Percentiles rank a stretch among this genome's conserved stretches.
Conservation (phyloP, 257 asterid genomes). For the Handroanthus guayacan region DNA sequence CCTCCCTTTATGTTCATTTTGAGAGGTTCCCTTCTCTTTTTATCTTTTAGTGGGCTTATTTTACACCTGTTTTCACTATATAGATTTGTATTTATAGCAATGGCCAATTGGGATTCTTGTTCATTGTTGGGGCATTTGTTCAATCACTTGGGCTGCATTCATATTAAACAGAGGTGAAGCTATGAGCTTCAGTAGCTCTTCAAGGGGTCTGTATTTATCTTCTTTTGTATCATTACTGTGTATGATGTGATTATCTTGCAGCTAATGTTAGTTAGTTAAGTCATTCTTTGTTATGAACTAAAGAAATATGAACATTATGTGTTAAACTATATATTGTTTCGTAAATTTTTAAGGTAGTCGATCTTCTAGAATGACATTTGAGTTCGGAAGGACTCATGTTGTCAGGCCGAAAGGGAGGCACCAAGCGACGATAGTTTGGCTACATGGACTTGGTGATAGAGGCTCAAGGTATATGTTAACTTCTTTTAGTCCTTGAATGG, state of each 20-base stretch:
- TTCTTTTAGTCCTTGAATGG: not conserved
- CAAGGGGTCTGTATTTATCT: constrained; percentile 41
- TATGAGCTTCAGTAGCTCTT: constrained; percentile 52
- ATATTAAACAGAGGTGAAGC: constrained; percentile 13
- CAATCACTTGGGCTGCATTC: constrained; percentile 16
- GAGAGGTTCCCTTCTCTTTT: constrained; percentile 47
- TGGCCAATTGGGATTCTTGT: constrained; percentile 25
- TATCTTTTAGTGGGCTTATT: constrained; percentile 29
- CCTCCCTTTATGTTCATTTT: constrained; percentile 38
- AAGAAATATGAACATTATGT: not conserved
- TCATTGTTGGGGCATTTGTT: constrained; percentile 46
- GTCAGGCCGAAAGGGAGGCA: constrained; percentile 87
- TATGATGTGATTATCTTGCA: not conserved
- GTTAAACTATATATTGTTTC: not conserved
- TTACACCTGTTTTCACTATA: constrained; percentile 27
- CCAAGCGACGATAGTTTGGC: constrained; percentile 89
- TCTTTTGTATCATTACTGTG: not conserved
- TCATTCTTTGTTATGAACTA: not conserved
- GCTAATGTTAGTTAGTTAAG: not conserved
- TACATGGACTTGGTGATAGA: constrained; percentile 85
- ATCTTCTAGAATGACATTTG: constrained; percentile 44
- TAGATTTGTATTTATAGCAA: constrained; percentile 41
- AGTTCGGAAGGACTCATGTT: constrained; percentile 76
- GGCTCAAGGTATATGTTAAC: constrained; percentile 69
- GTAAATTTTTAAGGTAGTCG: constrained; percentile 46